phyloP scores from a whole-genome alignment of 1,139 yeast species.

The Wickerhamomyces sp. region DNA sequence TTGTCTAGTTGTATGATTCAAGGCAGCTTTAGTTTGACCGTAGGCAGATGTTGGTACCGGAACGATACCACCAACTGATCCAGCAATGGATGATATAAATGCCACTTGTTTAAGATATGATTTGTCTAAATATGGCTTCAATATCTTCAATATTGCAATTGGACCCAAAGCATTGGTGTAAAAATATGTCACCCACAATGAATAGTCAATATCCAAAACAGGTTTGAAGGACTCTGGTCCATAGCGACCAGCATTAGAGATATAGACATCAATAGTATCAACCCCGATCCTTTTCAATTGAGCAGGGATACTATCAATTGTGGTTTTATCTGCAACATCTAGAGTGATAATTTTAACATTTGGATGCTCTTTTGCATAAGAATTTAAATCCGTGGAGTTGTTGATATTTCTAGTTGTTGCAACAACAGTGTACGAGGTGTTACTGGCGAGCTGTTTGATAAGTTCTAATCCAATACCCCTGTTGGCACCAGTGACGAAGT shows the following conservation, averaged over 20 bases:
- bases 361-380: conserved; percentile 1
- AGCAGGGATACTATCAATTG: conserved; percentile 13
- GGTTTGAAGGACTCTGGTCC: conserved; percentile 5
- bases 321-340: conserved; percentile 18
- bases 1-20: conserved; percentile 24
- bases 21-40: conserved; percentile 32
- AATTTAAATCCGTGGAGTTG: conserved; percentile 10
- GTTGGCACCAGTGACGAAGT: conserved; percentile 23
- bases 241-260: conserved; percentile 48
- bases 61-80: conserved; percentile 18
- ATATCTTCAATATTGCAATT: conserved; percentile 17
- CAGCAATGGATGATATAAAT: conserved; percentile 24
- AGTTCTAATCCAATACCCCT: conserved; percentile 31
- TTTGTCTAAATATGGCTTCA: conserved; percentile 20
- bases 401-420: conserved; percentile 22
- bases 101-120: conserved; percentile 18
- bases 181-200: conserved; percentile 2
- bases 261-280: conserved; percentile 42
- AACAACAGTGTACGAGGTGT: conserved; percentile 21
- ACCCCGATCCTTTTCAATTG: conserved; percentile 8
- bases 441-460: conserved; percentile 17
- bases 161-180: conserved; percentile 25
- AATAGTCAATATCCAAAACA: conserved; percentile 1
- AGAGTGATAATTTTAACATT: conserved; percentile 14
- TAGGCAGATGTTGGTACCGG: conserved; percentile 25